These are phyloP conservation scores for Hydnomerulius pinastri DNA, from an alignment of 768 basidiomycete genomes.

Conservation along the genomic window DNA sequence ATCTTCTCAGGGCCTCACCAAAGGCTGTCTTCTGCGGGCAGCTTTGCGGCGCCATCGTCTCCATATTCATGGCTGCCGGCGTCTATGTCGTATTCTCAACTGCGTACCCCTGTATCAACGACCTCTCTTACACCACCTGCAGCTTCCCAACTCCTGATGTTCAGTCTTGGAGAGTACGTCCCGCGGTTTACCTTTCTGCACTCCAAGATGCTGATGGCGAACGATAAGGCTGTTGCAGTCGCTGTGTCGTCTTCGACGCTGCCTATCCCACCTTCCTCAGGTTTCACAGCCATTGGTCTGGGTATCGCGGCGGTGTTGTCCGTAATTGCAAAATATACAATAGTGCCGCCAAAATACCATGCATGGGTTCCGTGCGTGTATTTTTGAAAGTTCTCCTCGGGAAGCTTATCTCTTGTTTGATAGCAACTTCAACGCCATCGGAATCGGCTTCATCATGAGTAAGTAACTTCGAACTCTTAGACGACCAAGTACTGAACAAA, in stretches of 20 bases:
- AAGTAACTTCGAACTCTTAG: neutral
- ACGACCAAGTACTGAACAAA: neutral
- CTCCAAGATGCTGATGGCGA: neutral
- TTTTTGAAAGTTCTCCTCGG: neutral
- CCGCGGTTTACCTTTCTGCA: neutral
- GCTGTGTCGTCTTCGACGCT: conserved; percentile 24
- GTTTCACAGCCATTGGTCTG: conserved; percentile 58
- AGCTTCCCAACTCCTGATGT: conserved; percentile 27
- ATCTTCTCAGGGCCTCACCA: conserved; percentile 65
- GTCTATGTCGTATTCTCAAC: conserved; percentile 64
- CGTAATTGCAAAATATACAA: conserved; percentile 41
- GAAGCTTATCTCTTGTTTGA: neutral
- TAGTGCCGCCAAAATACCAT: conserved; percentile 26
- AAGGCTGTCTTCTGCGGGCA: conserved; percentile 64
- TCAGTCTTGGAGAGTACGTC: conserved; percentile 25
- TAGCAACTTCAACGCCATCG: conserved; percentile 30
- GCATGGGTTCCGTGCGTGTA: conserved; percentile 19
- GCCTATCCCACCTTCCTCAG: conserved; percentile 53
- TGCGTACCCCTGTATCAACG: conserved; percentile 58
- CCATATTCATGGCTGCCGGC: conserved; percentile 60
- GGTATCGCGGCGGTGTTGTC: conserved; percentile 45
- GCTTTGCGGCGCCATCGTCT: conserved; percentile 56
- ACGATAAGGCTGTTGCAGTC: conserved; percentile 20
- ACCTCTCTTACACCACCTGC: conserved; percentile 14
- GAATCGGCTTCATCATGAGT: conserved; percentile 23